Conservation (phyloP, 176 grass and related monocot species). For the Pontederia paniculata region DNA sequence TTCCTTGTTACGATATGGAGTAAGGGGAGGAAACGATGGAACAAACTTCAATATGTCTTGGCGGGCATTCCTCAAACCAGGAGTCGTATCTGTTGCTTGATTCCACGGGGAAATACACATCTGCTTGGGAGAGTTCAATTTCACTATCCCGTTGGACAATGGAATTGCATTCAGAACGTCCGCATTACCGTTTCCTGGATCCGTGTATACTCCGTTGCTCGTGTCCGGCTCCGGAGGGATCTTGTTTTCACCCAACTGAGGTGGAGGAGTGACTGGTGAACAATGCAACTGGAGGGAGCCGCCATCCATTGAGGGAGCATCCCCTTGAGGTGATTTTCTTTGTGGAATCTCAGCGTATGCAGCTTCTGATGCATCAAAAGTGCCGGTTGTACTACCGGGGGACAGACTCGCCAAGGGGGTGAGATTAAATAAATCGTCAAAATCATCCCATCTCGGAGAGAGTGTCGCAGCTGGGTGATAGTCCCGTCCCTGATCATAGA, state of each 20-base stretch:
- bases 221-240: conserved; percentile 3
- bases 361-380: conserved; percentile 4
- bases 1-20: conserved; percentile 19
- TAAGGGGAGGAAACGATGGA: conserved; percentile 27
- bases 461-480: not conserved
- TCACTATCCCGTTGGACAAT: conserved; percentile 1
- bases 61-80: conserved; percentile 9
- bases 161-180: not conserved
- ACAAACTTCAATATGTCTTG: conserved; percentile 23
- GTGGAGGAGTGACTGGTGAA: conserved; percentile 18
- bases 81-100: not conserved
- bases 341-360: not conserved
- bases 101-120: conserved; percentile 16
- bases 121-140: conserved; percentile 19
- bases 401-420: conserved; percentile 4
- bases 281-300: conserved; percentile 8
- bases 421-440: conserved; percentile 14
- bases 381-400: not conserved
- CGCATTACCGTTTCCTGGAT: conserved; percentile 2
- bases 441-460: conserved; percentile 24
- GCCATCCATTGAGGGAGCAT: not conserved
- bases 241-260: conserved; percentile 13
- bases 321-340: too few species aligned
- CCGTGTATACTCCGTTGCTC: not conserved
- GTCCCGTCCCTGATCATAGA: not conserved